phyloP scores from a whole-genome alignment of 2,329 filamentous ascomycete species.

The Penicillium verrucosum region DNA sequence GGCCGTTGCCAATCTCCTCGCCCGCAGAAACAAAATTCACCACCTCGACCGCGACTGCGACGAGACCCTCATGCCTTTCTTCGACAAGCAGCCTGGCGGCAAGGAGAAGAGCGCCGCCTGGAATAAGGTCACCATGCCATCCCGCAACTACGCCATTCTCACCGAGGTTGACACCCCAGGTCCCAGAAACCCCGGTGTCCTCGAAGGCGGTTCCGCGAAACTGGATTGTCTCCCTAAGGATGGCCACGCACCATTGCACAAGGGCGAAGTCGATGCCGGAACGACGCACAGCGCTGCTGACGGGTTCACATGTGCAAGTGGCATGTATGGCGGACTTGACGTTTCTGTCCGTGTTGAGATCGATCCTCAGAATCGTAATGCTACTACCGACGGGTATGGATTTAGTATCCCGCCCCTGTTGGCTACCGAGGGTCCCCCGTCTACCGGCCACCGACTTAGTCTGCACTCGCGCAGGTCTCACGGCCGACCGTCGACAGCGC shows the following conservation, averaged over 20 bases:
- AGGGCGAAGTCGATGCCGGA: conserved; percentile 74
- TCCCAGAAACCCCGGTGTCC: conserved; percentile 19
- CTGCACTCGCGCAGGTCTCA: conserved; percentile 21
- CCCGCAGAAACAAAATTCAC: conserved; percentile 63
- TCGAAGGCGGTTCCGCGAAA: conserved; percentile 22
- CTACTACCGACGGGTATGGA: conserved; percentile 47
- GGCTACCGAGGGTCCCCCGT: conserved; percentile 18
- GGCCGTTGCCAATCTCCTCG: conserved; percentile 63
- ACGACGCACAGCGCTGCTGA: conserved; percentile 71
- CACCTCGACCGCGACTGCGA: conserved; percentile 61
- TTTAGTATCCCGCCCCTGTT: conserved; percentile 38
- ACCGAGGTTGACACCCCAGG: conserved; percentile 46
- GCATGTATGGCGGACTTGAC: conserved; percentile 44
- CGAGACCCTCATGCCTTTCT: conserved; percentile 62
- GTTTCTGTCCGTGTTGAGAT: conserved; percentile 48
- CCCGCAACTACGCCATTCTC: conserved; percentile 63
- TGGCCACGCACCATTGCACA: conserved; percentile 68
- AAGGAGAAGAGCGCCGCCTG: conserved; percentile 62
- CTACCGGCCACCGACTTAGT: conserved; percentile 14
- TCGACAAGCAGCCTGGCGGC: conserved; percentile 59
- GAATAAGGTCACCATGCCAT: conserved; percentile 83
- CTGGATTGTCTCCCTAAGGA: conserved; percentile 49
- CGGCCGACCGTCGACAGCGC: conserved; percentile 23
- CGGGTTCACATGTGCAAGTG: conserved; percentile 38
- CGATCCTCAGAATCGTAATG: conserved; percentile 41